Evolutionary conservation across 495 filamentous ascomycete species (phyloP).

Genomic region (Tuber borchii): DNA sequence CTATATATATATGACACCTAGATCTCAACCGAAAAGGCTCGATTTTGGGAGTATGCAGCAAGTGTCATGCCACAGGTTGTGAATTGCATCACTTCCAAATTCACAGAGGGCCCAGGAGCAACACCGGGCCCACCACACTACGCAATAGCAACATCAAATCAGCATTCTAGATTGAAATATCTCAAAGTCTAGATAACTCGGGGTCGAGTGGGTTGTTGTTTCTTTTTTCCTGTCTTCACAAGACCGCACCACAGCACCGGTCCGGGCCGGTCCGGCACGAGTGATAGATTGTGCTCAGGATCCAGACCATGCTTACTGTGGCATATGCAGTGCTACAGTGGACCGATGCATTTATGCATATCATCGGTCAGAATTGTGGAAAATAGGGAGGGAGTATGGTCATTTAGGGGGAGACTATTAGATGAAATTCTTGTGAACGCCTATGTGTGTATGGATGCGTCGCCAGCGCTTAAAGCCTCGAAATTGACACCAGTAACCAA

Average conservation of each 20-base stretch:
- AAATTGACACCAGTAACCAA: background rate
- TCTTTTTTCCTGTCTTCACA: background rate
- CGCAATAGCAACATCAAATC: background rate
- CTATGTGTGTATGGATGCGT: background rate
- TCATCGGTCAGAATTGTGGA: background rate
- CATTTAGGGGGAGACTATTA: background rate
- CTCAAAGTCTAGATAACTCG: background rate
- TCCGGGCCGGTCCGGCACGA: background rate
- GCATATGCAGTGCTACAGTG: background rate
- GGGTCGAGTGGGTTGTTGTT: background rate
- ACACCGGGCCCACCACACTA: background rate
- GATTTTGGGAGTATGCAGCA: background rate
- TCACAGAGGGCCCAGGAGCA: background rate
- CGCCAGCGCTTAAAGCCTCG: background rate
- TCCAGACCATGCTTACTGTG: background rate
- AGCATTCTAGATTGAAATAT: background rate
- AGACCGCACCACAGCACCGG: background rate
- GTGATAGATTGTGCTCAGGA: background rate
- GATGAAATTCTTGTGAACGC: background rate
- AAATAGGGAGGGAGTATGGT: background rate
- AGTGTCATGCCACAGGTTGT: background rate
- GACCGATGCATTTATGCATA: background rate
- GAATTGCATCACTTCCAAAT: background rate
- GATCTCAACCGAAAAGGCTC: background rate
- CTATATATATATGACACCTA: background rate